These are phyloP conservation scores for Cryptococcus jaspeensis DNA, from an alignment of 1,284 basidiomycete species.

Conservation along the genomic window DNA sequence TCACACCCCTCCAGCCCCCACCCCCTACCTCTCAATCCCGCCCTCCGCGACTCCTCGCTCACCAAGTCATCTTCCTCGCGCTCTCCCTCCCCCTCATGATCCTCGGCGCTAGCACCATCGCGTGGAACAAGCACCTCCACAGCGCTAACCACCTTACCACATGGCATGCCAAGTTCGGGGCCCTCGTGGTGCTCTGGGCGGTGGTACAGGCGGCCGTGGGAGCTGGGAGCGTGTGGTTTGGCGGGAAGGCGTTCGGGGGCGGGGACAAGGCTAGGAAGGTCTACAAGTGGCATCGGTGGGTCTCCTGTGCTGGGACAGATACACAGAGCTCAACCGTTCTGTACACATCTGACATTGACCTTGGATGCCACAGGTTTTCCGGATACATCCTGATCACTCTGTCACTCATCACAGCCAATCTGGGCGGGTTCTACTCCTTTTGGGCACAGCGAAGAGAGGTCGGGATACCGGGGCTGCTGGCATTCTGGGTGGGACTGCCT, in stretches of 20 bases:
- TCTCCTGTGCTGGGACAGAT: not conserved
- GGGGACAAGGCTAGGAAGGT: slow-evolving; percentile 36
- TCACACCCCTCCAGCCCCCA: slow-evolving; percentile 31
- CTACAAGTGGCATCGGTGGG: slow-evolving; percentile 51
- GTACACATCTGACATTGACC: not conserved
- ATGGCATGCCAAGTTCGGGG: slow-evolving; percentile 43
- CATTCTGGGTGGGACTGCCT: slow-evolving; percentile 42
- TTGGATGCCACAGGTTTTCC: slow-evolving; percentile 26
- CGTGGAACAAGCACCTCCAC: slow-evolving; percentile 47
- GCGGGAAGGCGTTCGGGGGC: slow-evolving; percentile 33
- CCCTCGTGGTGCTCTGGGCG: slow-evolving; percentile 35
- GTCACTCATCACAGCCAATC: slow-evolving; percentile 38
- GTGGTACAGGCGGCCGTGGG: slow-evolving; percentile 40
- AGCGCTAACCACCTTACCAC: slow-evolving; percentile 44
- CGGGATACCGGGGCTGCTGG: slow-evolving; percentile 25
- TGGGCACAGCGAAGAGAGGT: slow-evolving; percentile 29
- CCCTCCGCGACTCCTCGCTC: slow-evolving; percentile 34
- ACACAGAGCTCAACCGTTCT: not conserved
- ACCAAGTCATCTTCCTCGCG: slow-evolving; percentile 36
- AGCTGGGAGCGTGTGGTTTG: slow-evolving; percentile 30
- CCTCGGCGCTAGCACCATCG: slow-evolving; percentile 43
- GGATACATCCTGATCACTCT: slow-evolving; percentile 45
- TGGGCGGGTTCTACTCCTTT: slow-evolving; percentile 41
- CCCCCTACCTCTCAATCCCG: slow-evolving; percentile 24
- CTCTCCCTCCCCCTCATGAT: slow-evolving; percentile 38